These are phyloP conservation scores for Coemansia umbellata DNA, from an alignment of 192 early-diverging fungal genomes.

Conservation along the genomic window DNA sequence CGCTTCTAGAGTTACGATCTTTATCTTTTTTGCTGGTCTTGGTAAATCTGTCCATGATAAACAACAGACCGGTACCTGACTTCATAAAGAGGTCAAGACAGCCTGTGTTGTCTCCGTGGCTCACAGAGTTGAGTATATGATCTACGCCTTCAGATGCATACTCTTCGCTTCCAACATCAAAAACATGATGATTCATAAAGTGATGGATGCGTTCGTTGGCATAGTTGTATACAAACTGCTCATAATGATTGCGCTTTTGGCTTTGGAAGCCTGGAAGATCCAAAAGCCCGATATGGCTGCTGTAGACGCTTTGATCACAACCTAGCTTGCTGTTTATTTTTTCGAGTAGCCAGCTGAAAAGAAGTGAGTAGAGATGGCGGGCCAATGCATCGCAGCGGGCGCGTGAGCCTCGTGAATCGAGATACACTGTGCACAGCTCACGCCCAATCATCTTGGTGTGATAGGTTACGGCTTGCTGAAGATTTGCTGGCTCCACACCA, in stretches of 20 bases:
- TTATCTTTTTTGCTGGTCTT: constrained; percentile 49
- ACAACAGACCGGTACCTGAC: constrained; percentile 69
- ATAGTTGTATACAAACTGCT: constrained; percentile 74
- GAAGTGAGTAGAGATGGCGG: constrained; percentile 73
- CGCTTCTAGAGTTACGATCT: constrained; percentile 25
- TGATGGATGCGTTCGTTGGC: constrained; percentile 85
- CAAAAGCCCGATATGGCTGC: constrained; percentile 81
- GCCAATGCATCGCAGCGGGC: constrained; percentile 69
- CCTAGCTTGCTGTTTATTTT: constrained; percentile 74
- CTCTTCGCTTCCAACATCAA: constrained; percentile 64
- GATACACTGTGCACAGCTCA: constrained; percentile 77
- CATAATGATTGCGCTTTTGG: constrained; percentile 54
- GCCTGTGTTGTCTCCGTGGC: constrained; percentile 64
- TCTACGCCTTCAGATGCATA: constrained; percentile 61
- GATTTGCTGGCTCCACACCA: constrained; percentile 68
- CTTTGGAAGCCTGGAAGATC: constrained; percentile 83
- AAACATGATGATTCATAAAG: constrained; percentile 68
- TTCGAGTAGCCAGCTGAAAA: constrained; percentile 82
- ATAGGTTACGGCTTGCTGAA: constrained; percentile 83
- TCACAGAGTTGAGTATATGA: constrained; percentile 52
- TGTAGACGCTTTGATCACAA: constrained; percentile 57
- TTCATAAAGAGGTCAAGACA: constrained; percentile 74
- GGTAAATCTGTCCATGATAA: constrained; percentile 67
- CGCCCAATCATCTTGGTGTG: constrained; percentile 80
- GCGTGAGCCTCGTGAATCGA: constrained; percentile 69